Evolutionary conservation across 2,329 filamentous ascomycete genomes (phyloP).

Genomic region (Rosellinia necatrix): DNA sequence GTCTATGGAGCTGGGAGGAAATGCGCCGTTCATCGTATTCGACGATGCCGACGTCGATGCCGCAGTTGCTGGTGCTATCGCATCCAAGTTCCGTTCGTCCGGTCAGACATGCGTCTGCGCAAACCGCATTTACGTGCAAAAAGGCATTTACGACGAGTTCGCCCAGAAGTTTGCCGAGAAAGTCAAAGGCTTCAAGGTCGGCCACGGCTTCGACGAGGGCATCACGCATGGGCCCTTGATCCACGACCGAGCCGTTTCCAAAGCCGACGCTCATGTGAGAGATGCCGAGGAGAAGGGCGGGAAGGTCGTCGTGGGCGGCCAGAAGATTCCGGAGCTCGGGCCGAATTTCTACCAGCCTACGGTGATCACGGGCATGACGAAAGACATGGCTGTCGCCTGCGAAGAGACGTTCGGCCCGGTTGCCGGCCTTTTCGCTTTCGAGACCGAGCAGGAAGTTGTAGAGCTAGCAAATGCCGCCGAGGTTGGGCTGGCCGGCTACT

Average conservation of each 20-base stretch:
- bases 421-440: conserved; percentile 85
- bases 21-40: conserved; percentile 95
- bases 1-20: conserved; percentile 91
- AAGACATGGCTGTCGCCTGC: conserved; percentile 78
- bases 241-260: conserved; percentile 78
- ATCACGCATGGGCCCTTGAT: conserved; percentile 84
- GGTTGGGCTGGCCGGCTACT: conserved; percentile 92
- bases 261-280: conserved; percentile 78
- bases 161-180: conserved; percentile 70
- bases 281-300: conserved; percentile 81
- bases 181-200: conserved; percentile 75
- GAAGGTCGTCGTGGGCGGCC: conserved; percentile 75
- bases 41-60: conserved; percentile 89
- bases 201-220: conserved; percentile 71
- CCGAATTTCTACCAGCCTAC: conserved; percentile 89
- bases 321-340: conserved; percentile 74
- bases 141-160: conserved; percentile 78
- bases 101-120: conserved; percentile 96
- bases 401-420: conserved; percentile 98
- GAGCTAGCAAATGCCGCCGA: conserved; percentile 78
- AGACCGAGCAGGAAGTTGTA: conserved; percentile 87
- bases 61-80: conserved; percentile 81
- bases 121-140: conserved; percentile 81
- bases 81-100: conserved; percentile 90
- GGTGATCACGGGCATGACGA: conserved; percentile 83